phyloP scores from a whole-genome alignment of 2,329 filamentous ascomycete genomes.

The Sordariomycetes sp. region DNA sequence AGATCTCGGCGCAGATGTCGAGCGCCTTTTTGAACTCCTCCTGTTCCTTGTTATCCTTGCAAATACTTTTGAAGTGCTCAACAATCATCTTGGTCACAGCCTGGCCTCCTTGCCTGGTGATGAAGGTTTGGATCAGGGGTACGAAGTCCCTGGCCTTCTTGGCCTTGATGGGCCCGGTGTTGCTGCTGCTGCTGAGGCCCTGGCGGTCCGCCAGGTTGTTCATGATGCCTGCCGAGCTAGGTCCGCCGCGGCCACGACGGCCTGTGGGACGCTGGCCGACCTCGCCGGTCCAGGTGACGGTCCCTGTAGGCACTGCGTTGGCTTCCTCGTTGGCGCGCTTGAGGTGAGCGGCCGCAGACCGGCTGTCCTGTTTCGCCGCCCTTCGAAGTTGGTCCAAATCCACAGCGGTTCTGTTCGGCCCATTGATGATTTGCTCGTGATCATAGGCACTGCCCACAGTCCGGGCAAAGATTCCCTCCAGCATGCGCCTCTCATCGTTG shows the following conservation, averaged over 20 bases:
- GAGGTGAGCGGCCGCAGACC: conserved; percentile 68
- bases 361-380: conserved; percentile 73
- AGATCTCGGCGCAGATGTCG: conserved; percentile 64
- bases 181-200: conserved; percentile 31
- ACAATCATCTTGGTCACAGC: conserved; percentile 79
- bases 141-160: conserved; percentile 54
- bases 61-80: conserved; percentile 81
- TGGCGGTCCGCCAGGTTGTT: conserved; percentile 50
- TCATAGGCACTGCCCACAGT: conserved; percentile 88
- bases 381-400: conserved; percentile 71
- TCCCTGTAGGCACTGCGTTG: conserved; percentile 65
- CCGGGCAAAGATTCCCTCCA: conserved; percentile 81
- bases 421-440: conserved; percentile 84
- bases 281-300: conserved; percentile 88
- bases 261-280: conserved; percentile 64
- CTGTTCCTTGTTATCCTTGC: conserved; percentile 53
- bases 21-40: conserved; percentile 77
- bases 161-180: conserved; percentile 13
- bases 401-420: conserved; percentile 60
- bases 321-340: conserved; percentile 65
- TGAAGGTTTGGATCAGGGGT: conserved; percentile 67
- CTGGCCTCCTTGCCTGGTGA: conserved; percentile 66
- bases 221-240: conserved; percentile 45
- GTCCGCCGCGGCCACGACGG: conserved; percentile 41
- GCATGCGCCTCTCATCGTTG: conserved; percentile 63